Percentiles rank a stretch among this genome's conserved stretches.
These are phyloP conservation scores for Apiotrichum veenhuisii DNA, from an alignment of 1,284 basidiomycete genomes.

Conservation along the genomic window DNA sequence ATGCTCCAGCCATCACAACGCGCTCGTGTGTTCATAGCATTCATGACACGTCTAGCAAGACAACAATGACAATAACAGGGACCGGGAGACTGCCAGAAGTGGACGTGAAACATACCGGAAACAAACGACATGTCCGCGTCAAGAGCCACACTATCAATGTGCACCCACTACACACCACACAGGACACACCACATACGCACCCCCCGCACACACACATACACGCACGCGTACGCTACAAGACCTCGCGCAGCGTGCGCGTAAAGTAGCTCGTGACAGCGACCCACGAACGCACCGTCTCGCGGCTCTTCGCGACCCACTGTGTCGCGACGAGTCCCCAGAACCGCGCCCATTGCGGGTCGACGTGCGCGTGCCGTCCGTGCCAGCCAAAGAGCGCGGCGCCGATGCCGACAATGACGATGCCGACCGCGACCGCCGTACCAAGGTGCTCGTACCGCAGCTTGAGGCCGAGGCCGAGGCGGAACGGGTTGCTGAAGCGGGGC, in stretches of 20 bases:
- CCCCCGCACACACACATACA: background rate
- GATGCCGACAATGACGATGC: slow-evolving; percentile 35
- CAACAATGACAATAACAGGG: no score
- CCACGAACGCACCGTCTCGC: background rate
- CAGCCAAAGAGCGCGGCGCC: slow-evolving; percentile 38
- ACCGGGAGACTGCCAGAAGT: no score
- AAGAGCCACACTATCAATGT: no score
- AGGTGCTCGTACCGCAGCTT: slow-evolving; percentile 5
- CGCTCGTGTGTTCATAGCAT: no score
- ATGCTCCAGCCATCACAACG: no score
- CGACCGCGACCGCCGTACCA: slow-evolving; percentile 32
- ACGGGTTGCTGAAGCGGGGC: background rate
- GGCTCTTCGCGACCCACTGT: slow-evolving; percentile 3
- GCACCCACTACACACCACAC: no score
- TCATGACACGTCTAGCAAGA: no score
- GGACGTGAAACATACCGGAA: no score
- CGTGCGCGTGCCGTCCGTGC: slow-evolving; percentile 6
- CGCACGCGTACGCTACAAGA: background rate
- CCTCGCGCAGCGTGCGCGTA: background rate
- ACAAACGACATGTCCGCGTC: no score
- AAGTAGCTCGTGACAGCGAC: background rate
- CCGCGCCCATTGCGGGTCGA: slow-evolving; percentile 24
- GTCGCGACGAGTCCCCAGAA: slow-evolving; percentile 29
- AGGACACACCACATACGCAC: background rate
- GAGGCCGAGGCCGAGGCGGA: background rate